Conservation (phyloP, 192 early-diverging fungal species). For the Thamnidium elegans region DNA sequence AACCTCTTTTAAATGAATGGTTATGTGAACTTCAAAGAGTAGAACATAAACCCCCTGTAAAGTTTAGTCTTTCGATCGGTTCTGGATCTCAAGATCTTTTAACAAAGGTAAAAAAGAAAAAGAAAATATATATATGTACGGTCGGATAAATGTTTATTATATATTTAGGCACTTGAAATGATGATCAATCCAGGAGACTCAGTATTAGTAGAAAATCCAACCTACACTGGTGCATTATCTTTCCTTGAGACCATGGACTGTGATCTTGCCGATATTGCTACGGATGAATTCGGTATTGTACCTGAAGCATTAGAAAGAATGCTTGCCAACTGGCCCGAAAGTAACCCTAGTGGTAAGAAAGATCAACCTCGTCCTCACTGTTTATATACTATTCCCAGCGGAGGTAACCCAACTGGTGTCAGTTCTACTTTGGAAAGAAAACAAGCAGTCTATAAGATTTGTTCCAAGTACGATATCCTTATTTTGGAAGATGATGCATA, state of each 20-base stretch:
- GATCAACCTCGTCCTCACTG: slow-evolving; percentile 42
- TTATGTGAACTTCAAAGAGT: slow-evolving; percentile 42
- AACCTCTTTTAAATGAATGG: slow-evolving; percentile 46
- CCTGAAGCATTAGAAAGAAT: slow-evolving; percentile 58
- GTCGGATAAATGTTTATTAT: background rate
- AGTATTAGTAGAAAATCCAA: slow-evolving; percentile 50
- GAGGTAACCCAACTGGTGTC: slow-evolving; percentile 88
- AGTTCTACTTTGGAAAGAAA: slow-evolving; percentile 77
- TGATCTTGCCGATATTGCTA: slow-evolving; percentile 44
- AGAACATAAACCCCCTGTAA: slow-evolving; percentile 45
- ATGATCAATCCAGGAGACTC: slow-evolving; percentile 46
- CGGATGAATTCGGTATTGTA: slow-evolving; percentile 58
- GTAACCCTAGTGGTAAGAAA: slow-evolving; percentile 13
- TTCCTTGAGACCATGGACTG: slow-evolving; percentile 45
- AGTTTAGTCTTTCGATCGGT: slow-evolving; percentile 44
- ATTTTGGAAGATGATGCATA: slow-evolving; percentile 97
- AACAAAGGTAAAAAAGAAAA: slow-evolving; percentile 34
- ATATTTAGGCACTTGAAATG: slow-evolving; percentile 45
- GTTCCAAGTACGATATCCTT: slow-evolving; percentile 71
- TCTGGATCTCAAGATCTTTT: slow-evolving; percentile 54
- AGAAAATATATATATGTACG: background rate
- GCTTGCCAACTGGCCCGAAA: slow-evolving; percentile 40
- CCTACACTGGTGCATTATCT: slow-evolving; percentile 48
- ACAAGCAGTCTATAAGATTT: slow-evolving; percentile 73
- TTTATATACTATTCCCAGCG: slow-evolving; percentile 81